Conservation (phyloP, 2,329 filamentous ascomycete genomes). For the Fonsecaea erecta region DNA sequence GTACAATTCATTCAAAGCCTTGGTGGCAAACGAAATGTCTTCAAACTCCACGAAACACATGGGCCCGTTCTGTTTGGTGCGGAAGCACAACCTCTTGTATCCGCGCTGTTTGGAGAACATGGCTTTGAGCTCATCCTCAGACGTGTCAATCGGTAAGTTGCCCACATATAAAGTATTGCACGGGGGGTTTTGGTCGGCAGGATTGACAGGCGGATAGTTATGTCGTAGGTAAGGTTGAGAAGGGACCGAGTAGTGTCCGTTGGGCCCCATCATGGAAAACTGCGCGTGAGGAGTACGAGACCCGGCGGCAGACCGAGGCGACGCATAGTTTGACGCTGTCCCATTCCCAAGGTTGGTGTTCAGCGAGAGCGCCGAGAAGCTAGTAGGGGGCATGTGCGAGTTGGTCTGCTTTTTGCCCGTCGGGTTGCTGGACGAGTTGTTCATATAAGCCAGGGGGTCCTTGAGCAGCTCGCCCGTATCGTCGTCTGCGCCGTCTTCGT, state of each 20-base stretch:
- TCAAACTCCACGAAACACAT: constrained; percentile 99
- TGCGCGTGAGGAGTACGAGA: constrained; percentile 58
- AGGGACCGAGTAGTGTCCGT: constrained; percentile 60
- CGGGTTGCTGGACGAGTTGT: constrained; percentile 63
- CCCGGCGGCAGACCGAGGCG: constrained; percentile 55
- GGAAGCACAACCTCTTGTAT: constrained; percentile 93
- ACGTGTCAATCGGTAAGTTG: constrained; percentile 91
- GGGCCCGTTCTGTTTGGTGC: constrained; percentile 91
- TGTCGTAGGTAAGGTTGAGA: constrained; percentile 64
- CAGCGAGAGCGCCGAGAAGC: constrained; percentile 72
- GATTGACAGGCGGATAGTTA: constrained; percentile 84
- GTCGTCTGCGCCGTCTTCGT: constrained; percentile 64
- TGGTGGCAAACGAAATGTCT: constrained; percentile 88
- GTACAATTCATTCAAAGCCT: constrained; percentile 86
- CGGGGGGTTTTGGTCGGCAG: constrained; percentile 92
- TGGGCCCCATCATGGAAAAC: constrained; percentile 59
- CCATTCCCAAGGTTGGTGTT: constrained; percentile 63
- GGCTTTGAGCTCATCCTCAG: constrained; percentile 91
- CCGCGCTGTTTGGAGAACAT: constrained; percentile 92
- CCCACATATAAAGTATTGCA: constrained; percentile 98
- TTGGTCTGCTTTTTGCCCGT: constrained; percentile 68
- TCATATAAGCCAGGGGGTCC: constrained; percentile 69
- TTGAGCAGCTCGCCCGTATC: constrained; percentile 67
- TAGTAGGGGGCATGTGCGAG: constrained; percentile 70
- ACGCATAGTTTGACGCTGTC: constrained; percentile 50